phyloP scores from a whole-genome alignment of 192 early-diverging fungal species.

The Piromyces finnis region DNA sequence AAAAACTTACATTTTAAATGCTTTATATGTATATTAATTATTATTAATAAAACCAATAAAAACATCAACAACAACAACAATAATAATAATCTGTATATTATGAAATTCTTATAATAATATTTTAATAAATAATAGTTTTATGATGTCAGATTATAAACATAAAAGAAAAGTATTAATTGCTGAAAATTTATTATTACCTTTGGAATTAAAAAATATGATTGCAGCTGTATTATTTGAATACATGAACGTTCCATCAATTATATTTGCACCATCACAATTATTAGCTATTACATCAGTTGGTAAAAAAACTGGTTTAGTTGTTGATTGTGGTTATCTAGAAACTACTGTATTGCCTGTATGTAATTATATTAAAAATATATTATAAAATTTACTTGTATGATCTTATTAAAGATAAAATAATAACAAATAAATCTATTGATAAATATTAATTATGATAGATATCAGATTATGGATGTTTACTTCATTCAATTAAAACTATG shows the following conservation, averaged over 20 bases:
- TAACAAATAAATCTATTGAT: neutral
- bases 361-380: no score
- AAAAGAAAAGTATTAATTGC: neutral
- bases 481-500: conserved; percentile 37
- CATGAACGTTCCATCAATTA: conserved; percentile 49
- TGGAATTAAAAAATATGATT: neutral
- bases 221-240: neutral
- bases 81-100: no score
- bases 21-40: no score
- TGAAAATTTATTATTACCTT: neutral
- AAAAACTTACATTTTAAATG: conserved; percentile 43
- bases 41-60: no score
- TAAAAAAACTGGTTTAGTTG: conserved; percentile 54
- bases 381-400: no score
- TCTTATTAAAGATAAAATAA: no score
- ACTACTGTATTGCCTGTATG: conserved; percentile 61
- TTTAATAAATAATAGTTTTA: no score
- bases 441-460: conserved; percentile 19
- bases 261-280: conserved; percentile 52
- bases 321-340: conserved; percentile 68
- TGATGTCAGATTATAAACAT: neutral
- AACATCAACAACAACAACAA: no score
- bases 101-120: no score
- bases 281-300: conserved; percentile 61
- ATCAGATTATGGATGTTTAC: conserved; percentile 43